These are phyloP conservation scores for Acanthamoeba healyi DNA, from an alignment of 208 protist genomes.

Conservation along the genomic window DNA sequence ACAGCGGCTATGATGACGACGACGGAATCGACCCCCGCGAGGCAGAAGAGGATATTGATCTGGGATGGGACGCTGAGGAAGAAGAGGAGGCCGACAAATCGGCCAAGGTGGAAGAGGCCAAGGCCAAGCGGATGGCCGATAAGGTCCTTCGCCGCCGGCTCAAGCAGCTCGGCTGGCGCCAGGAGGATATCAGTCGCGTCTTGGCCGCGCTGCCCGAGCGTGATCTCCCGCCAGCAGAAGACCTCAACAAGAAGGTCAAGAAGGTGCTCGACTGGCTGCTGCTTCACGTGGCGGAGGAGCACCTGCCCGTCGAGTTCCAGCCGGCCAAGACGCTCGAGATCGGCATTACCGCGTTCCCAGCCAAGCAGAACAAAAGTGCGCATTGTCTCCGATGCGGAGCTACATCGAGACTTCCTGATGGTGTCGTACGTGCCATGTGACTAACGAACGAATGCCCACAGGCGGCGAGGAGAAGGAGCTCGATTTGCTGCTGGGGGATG, in stretches of 20 bases:
- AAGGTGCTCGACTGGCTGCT: conserved; percentile 69
- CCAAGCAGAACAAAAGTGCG: conserved; percentile 12
- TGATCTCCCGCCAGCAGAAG: neutral
- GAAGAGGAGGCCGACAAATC: neutral
- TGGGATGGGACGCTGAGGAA: conserved; percentile 1
- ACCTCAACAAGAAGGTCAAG: conserved; percentile 39
- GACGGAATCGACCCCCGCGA: neutral
- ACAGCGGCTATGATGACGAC: neutral
- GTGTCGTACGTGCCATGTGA: neutral
- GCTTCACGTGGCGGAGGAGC: conserved; percentile 75
- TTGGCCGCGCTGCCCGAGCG: conserved; percentile 20
- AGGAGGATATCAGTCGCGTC: conserved; percentile 51
- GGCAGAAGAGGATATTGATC: neutral
- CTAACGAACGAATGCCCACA: neutral
- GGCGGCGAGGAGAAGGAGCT: neutral
- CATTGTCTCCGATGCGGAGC: neutral
- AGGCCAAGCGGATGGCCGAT: neutral
- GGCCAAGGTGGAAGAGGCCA: neutral
- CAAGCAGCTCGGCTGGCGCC: conserved; percentile 9
- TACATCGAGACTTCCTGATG: neutral
- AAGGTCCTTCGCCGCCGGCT: conserved; percentile 2
- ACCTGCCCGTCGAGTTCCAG: conserved; percentile 66
- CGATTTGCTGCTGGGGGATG: neutral
- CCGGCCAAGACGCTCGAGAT: conserved; percentile 73
- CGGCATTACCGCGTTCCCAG: conserved; percentile 57